Percentiles rank a stretch among this genome's conserved stretches.
These are phyloP conservation scores for Volvox africanus DNA, from an alignment of 139 green algal genomes.

Conservation along the genomic window DNA sequence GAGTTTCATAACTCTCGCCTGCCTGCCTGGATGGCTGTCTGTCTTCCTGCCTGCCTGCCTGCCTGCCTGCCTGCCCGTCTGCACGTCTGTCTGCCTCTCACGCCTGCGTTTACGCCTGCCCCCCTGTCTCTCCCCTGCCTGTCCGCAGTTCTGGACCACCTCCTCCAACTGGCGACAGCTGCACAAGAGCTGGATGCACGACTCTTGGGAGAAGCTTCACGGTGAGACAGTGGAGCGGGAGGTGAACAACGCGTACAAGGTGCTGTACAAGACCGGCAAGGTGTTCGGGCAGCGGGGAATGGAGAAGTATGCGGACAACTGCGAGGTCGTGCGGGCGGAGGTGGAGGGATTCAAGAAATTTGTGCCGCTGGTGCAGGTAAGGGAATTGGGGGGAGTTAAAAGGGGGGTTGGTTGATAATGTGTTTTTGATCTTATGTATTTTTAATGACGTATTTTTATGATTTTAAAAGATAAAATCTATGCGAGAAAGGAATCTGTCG, in stretches of 20 bases:
- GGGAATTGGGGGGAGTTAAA: background rate
- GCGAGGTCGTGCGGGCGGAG: constrained; percentile 69
- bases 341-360: constrained; percentile 83
- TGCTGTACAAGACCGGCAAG: constrained; percentile 73
- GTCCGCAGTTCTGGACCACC: constrained; percentile 78
- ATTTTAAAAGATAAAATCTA: too few relatives aligned
- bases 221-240: constrained; percentile 78
- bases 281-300: constrained; percentile 65
- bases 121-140: background rate
- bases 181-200: constrained; percentile 75
- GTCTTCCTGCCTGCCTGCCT: too few relatives aligned
- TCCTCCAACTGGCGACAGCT: constrained; percentile 63
- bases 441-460: too few relatives aligned
- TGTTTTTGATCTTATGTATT: too few relatives aligned
- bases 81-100: too few relatives aligned
- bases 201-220: constrained; percentile 70
- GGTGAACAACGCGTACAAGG: constrained; percentile 73
- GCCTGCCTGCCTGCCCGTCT: too few relatives aligned
- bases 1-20: too few relatives aligned
- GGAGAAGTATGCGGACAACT: constrained; percentile 72
- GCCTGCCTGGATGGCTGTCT: too few relatives aligned
- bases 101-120: too few relatives aligned
- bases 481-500: too few relatives aligned
- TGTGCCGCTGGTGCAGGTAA: constrained; percentile 79
- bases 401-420: too few relatives aligned